Evolutionary conservation across 805 yeast genomes (phyloP), one percentile per base, ranked within the genome.

Genomic region (Wickerhamiella vanderwaltii): DNA sequence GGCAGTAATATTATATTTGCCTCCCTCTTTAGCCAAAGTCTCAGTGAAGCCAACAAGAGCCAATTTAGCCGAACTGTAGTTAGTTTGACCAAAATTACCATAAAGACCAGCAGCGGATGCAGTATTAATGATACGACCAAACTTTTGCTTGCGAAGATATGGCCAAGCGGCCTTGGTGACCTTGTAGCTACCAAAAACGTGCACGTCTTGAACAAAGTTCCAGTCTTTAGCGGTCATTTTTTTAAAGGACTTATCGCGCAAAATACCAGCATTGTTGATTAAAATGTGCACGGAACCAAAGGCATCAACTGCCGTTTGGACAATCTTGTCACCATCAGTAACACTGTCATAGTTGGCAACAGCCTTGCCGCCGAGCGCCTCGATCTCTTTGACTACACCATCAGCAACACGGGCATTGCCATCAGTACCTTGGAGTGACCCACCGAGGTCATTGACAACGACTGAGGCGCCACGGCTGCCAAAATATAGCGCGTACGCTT

Each of bases 1-100:
- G 36, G 81, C 84, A 48, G 67, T 66, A 58, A 88, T 88, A 65
- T 86, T 85, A 66, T 81, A 75, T 58, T 72, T 83, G 40, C 61
- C 72, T 51, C 98, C 98, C 64, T 88, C 98, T 65, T 85, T 87
- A 19, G 96, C 94, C 56, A 87, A 72, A 6, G 96, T 86, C 63
- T 88, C 95, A 35, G 94, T 80, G 53, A 88, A 75, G 9, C 96
- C 97, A 43, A 88, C 82, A 41, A 86, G 66, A 13, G 83, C 97
- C 48, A 82, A 66, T 62, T 88, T 88, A 17, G 95, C 96, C 22
- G 95, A 87, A 1, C 95, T 77, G 64, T 88, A 88, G 65, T 88
- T 88, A 30, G 94, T 75, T 65, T 88, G 98, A 38, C 98, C 98
- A 64, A 87, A 88, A 65, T 86, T 86, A 48, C 98, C 98, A 60